phyloP scores from a whole-genome alignment of 2,329 filamentous ascomycete species.

The Botrytis paeoniae region DNA sequence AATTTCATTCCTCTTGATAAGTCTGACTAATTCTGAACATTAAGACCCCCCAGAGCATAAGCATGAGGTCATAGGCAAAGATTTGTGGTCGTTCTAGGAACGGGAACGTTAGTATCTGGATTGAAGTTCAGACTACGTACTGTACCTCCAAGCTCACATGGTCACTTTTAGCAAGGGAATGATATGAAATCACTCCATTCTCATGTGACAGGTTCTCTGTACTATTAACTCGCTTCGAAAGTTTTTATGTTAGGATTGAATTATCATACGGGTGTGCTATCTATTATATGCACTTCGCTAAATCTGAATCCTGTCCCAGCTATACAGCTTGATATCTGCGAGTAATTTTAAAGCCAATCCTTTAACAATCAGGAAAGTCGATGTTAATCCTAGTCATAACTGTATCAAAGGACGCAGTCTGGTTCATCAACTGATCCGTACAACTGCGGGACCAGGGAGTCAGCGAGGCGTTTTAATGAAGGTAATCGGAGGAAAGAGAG shows the following conservation, averaged over 20 bases:
- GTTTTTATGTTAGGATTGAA: neutral
- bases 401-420: neutral
- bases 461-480: neutral
- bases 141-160: neutral
- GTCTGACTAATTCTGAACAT: neutral
- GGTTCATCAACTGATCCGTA: slow-evolving; percentile 1
- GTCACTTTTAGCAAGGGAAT: neutral
- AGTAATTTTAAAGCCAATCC: neutral
- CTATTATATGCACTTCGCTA: neutral
- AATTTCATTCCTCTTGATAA: neutral
- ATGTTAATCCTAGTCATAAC: neutral
- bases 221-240: neutral
- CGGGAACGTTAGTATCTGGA: neutral
- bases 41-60: neutral
- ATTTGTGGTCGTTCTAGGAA: neutral
- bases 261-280: neutral
- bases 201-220: neutral
- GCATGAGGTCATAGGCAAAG: neutral
- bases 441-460: neutral
- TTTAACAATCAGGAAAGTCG: slow-evolving; percentile 2
- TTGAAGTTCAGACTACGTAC: neutral
- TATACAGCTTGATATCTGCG: neutral
- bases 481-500: neutral
- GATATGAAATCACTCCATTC: neutral
- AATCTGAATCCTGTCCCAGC: neutral